These are phyloP conservation scores for Acrocalymma vagum DNA, from an alignment of 2,329 filamentous ascomycete species.

Conservation along the genomic window DNA sequence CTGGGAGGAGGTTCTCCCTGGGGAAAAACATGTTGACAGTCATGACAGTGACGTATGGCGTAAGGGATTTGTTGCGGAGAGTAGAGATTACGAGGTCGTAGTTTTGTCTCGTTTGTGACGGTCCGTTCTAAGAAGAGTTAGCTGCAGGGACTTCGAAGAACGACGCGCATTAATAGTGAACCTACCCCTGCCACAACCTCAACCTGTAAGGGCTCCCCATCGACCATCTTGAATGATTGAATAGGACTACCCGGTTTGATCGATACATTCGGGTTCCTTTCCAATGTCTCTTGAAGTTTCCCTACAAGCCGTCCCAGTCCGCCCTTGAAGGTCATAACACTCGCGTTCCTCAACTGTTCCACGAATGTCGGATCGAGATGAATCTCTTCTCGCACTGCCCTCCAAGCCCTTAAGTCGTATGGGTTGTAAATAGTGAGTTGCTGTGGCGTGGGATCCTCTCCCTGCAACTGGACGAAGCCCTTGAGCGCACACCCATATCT, in stretches of 20 bases:
- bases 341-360: conserved; percentile 39
- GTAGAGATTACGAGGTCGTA: conserved; percentile 43
- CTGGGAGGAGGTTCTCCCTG: conserved; percentile 68
- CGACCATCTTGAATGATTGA: conserved; percentile 21
- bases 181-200: conserved; percentile 35
- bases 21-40: conserved; percentile 90
- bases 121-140: conserved; percentile 22
- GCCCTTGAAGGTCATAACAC: conserved; percentile 55
- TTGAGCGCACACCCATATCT: conserved; percentile 42
- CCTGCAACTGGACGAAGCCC: conserved; percentile 29
- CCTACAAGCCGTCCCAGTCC: conserved; percentile 52
- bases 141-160: conserved; percentile 1
- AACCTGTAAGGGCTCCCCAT: conserved; percentile 22
- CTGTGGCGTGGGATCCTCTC: conserved; percentile 11
- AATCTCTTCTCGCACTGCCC: conserved; percentile 45
- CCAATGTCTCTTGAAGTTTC: conserved; percentile 45
- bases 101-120: conserved; percentile 20
- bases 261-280: conserved; percentile 48
- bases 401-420: conserved; percentile 23
- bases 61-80: conserved; percentile 55
- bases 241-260: conserved; percentile 48
- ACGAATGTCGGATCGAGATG: conserved; percentile 43
- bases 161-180: background rate
- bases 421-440: conserved; percentile 25
- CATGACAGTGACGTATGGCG: conserved; percentile 81